Evolutionary conservation across 1,139 yeast species (phyloP), one percentile per base, ranked within the genome.

Genomic region (Lodderomyces margitis): DNA sequence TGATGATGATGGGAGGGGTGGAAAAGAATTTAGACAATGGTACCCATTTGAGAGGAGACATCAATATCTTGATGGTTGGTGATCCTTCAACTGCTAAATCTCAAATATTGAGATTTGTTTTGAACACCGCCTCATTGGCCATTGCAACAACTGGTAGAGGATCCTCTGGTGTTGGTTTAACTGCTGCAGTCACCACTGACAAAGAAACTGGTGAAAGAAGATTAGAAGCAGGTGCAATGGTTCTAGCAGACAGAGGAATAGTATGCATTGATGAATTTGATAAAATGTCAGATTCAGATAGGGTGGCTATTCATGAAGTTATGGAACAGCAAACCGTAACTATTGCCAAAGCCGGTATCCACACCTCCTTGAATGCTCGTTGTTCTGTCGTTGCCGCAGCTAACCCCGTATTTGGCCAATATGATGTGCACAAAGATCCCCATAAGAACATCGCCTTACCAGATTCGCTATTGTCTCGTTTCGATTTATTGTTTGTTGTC

Each of bases 241-340:
- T 92, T 36, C 71, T 94, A 49, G 99, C 98, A 9, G 98, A 92
- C 64, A 75, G 98, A 53, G 99, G 99, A 50, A 77, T 94, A 47
- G 98, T 92, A 35, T 92, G 98, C 77, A 94, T 92, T 58, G 98
- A 92, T 74, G 98, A 92, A 70, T 92, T 92, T 58, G 98, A 92
- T 68, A 92, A 92, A 64, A 92, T 92, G 99, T 83, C 88, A 47
- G 98, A 94, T 61, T 79, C 83, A 23, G 99, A 92, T 67, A 79
- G 98, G 62, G 98, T 92, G 41, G 98, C 98, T 1, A 92, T 92
- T 57, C 99, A 92, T 66, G 99, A 92, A 76, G 98, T 92, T 39
- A 94, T 92, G 98, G 98, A 92, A 70, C 98, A 92, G 67, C 99
- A 94, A 62, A 92, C 99, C 0, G 97, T 92, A 23, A 92, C 98